These are phyloP conservation scores for Taiwanofungus camphoratus DNA, from an alignment of 1,284 basidiomycete genomes.

Conservation along the genomic window DNA sequence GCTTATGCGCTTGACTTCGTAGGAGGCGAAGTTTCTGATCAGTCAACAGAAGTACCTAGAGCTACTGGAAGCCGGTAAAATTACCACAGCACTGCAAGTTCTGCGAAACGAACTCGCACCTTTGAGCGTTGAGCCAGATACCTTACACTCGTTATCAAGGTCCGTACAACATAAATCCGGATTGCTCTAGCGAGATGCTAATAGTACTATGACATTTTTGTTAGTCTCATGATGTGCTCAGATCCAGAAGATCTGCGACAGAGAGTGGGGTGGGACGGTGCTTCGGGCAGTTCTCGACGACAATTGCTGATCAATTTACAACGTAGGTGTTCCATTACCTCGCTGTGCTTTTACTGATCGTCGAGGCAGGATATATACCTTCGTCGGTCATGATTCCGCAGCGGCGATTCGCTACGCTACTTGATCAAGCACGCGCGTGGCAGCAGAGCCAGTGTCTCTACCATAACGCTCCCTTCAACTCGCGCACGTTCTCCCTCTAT, in stretches of 20 bases:
- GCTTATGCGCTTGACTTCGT: slow-evolving; percentile 14
- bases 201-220: background rate
- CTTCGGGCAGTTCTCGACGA: slow-evolving; percentile 71
- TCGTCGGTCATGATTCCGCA: slow-evolving; percentile 91
- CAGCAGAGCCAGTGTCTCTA: slow-evolving; percentile 79
- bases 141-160: slow-evolving; percentile 84
- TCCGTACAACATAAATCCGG: slow-evolving; percentile 22
- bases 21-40: slow-evolving; percentile 85
- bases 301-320: slow-evolving; percentile 78
- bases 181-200: background rate
- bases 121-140: slow-evolving; percentile 68
- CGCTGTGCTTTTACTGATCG: slow-evolving; percentile 4
- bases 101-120: slow-evolving; percentile 86
- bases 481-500: slow-evolving; percentile 74
- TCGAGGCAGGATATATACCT: slow-evolving; percentile 71
- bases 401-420: slow-evolving; percentile 77
- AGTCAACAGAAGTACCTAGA: slow-evolving; percentile 96
- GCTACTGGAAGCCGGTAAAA: slow-evolving; percentile 79
- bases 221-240: slow-evolving; percentile 85
- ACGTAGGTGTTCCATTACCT: slow-evolving; percentile 41
- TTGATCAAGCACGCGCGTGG: slow-evolving; percentile 81
- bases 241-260: slow-evolving; percentile 79
- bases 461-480: slow-evolving; percentile 62
- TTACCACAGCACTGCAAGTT: slow-evolving; percentile 79
- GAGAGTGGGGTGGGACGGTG: slow-evolving; percentile 88